Base-by-base conservation (phyloP, 345 rosid species). In the Eucalyptus urophylla region DNA sequence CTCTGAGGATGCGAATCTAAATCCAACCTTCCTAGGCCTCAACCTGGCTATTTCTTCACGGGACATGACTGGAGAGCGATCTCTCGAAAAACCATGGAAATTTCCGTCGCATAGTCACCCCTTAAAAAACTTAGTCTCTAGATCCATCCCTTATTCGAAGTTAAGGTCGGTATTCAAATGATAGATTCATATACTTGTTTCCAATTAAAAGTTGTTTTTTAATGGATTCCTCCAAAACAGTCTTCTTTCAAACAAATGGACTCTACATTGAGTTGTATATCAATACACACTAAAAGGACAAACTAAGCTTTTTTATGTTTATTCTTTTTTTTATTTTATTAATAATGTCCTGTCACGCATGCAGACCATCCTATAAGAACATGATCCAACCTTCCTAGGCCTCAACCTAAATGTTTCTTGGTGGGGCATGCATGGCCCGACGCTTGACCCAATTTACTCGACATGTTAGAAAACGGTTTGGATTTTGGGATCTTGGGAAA, bases 11-110 rank as follows among this genome's bases (percentile, higher is more conserved):
- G n/a, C 0, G 8, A 60, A 60, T 60, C 31, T 0, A 60, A 60
- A 0, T 60, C 69, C 69, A 60, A 12, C 31, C 69, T 60, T 27
- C 69, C 8, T 60, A 29, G 31, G 31, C 31, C 69, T 60, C 29
- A 56, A 24, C 3, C 0, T 24, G 13, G 11, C 56, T 53, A 53
- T 53, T 53, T 53, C 10, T 7, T 53, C 24, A 0, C 0, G 24
- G 10, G 56, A 10, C 56, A 53, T 53, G 24, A 53, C 9, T 17
- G 9, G 8, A 51, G 22, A 51, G 0, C 0, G 2, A 51, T 51
- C 54, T 51, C 54, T 53, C 4, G 2, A 53, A 53, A 53, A 53
- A 17, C 0, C 56, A 53, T 53, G 56, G 56, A 53, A 53, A 53
- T 49, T 49, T 3, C 0, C 0, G 0, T 53, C 2, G 1, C 56